Evolutionary conservation across 1,284 basidiomycete species (phyloP).

Genomic region (Fomes fomentarius): DNA sequence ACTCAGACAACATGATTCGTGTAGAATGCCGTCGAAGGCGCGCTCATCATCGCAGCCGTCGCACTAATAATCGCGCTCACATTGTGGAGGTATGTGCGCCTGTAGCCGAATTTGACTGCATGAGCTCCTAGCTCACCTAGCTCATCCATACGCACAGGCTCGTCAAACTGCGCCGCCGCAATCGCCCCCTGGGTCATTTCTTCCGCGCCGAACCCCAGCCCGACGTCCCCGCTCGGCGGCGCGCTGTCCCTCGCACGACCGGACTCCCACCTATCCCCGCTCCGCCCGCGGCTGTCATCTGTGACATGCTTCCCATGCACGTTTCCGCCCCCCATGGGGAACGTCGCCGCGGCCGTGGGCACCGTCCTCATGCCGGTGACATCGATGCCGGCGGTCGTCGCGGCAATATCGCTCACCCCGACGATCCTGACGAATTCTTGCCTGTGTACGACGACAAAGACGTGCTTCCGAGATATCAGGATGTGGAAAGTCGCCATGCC

Average conservation of each 20-base stretch:
- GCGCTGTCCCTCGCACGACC: conserved; percentile 22
- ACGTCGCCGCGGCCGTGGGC: conserved; percentile 5
- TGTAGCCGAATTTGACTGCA: too few species aligned
- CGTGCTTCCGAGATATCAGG: conserved; percentile 21
- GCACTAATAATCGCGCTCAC: conserved; percentile 8
- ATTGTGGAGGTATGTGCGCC: conserved; percentile 18
- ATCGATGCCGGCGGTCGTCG: conserved; percentile 16
- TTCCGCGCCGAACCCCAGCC: conserved; percentile 12
- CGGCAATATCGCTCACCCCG: conserved; percentile 18
- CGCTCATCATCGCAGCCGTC: conserved; percentile 15
- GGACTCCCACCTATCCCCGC: conserved; percentile 11
- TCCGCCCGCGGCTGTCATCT: conserved; percentile 13
- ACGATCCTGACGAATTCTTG: conserved; percentile 20
- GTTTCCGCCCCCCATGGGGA: conserved; percentile 5
- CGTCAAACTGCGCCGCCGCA: conserved; percentile 10
- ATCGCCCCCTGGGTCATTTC: conserved; percentile 17
- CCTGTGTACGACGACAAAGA: conserved; percentile 27
- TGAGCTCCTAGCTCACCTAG: too few species aligned
- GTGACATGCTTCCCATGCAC: conserved; percentile 11
- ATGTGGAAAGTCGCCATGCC: conserved; percentile 3
- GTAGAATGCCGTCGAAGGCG: conserved; percentile 20
- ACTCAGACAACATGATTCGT: neutral
- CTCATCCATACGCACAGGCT: neutral
- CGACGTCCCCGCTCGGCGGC: conserved; percentile 11
- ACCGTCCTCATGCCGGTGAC: conserved; percentile 16